Conservation (phyloP, 495 filamentous ascomycete species). For the Neurospora sp. region DNA sequence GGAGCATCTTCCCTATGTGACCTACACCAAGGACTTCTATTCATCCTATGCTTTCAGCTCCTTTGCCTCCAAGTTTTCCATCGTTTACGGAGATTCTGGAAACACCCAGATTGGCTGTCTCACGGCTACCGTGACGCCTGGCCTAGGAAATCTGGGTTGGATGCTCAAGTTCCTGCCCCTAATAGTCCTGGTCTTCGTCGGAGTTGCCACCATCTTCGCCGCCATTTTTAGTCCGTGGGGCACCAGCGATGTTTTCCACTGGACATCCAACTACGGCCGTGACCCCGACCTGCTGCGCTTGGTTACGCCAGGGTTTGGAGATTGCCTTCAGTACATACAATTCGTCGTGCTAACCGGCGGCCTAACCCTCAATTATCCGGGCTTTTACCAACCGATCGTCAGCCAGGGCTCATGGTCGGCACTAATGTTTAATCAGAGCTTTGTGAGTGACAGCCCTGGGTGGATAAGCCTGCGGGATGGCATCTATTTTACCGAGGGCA, state of each 20-base stretch:
- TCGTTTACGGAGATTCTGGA: slow-evolving; percentile 60
- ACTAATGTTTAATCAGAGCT: slow-evolving; percentile 89
- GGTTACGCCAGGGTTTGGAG: slow-evolving; percentile 92
- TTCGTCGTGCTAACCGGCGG: slow-evolving; percentile 82
- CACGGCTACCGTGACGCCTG: slow-evolving; percentile 69
- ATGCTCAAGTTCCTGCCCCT: slow-evolving; percentile 72
- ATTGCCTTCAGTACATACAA: slow-evolving; percentile 95
- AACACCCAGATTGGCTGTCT: slow-evolving; percentile 67
- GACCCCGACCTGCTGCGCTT: slow-evolving; percentile 86
- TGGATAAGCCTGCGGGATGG: slow-evolving; percentile 65
- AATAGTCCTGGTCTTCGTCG: slow-evolving; percentile 68
- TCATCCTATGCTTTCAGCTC: slow-evolving; percentile 80
- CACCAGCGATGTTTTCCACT: slow-evolving; percentile 76
- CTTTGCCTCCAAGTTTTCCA: slow-evolving; percentile 54
- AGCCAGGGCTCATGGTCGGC: slow-evolving; percentile 79
- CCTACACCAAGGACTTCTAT: slow-evolving; percentile 63
- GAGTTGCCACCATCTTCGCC: slow-evolving; percentile 68
- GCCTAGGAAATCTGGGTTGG: slow-evolving; percentile 51
- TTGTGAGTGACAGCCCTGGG: slow-evolving; percentile 57
- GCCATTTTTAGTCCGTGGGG: slow-evolving; percentile 92
- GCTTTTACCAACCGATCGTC: slow-evolving; percentile 85
- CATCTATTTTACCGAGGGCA: slow-evolving; percentile 62
- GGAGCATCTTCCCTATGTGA: slow-evolving; percentile 39
- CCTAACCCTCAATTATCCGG: slow-evolving; percentile 79
- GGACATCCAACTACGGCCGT: slow-evolving; percentile 92